A percentile compares a stretch with the other conserved stretches of the same genome.
Evolutionary conservation across 352 stramenopile species (phyloP).

Genomic region (Globisporangium solare): DNA sequence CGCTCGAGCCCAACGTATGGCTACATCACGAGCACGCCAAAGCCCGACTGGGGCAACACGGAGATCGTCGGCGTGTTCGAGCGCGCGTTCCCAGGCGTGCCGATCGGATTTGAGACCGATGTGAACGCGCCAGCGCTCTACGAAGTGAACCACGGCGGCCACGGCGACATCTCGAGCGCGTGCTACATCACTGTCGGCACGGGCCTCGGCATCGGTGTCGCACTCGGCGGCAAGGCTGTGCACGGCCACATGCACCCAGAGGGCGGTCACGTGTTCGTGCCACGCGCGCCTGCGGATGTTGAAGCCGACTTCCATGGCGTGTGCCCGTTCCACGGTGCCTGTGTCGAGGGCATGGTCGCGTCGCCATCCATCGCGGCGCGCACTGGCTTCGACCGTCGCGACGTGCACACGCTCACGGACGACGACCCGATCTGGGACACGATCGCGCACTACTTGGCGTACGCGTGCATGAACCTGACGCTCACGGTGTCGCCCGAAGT

Average conservation of each 20-base stretch:
- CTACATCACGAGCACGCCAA: conserved; percentile 94
- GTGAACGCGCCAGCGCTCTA: conserved; percentile 96
- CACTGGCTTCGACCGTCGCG: conserved; percentile 63
- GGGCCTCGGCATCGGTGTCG: conserved; percentile 93
- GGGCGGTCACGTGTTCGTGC: conserved; percentile 80
- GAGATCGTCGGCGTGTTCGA: conserved; percentile 71
- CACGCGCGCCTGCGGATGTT: conserved; percentile 67
- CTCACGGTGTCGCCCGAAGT: conserved; percentile 91
- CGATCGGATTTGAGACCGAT: conserved; percentile 95
- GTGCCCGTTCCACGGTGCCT: conserved; percentile 89
- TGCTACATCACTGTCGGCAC: conserved; percentile 97
- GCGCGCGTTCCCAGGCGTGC: conserved; percentile 61
- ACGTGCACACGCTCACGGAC: conserved; percentile 78
- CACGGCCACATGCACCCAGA: conserved; percentile 96
- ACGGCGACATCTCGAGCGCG: conserved; percentile 68
- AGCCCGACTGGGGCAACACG: conserved; percentile 90
- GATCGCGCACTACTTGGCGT: conserved; percentile 93
- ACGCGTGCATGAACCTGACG: conserved; percentile 92
- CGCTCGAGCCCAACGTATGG: conserved; percentile 83
- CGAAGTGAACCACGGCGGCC: conserved; percentile 85
- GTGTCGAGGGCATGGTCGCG: conserved; percentile 91
- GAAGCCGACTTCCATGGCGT: conserved; percentile 71
- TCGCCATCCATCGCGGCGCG: conserved; percentile 88
- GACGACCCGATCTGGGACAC: conserved; percentile 91
- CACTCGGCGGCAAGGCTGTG: conserved; percentile 88